Evolutionary conservation across 148 eudicot genomes (phyloP).

Genomic region (Rhododendron griersonianum): DNA sequence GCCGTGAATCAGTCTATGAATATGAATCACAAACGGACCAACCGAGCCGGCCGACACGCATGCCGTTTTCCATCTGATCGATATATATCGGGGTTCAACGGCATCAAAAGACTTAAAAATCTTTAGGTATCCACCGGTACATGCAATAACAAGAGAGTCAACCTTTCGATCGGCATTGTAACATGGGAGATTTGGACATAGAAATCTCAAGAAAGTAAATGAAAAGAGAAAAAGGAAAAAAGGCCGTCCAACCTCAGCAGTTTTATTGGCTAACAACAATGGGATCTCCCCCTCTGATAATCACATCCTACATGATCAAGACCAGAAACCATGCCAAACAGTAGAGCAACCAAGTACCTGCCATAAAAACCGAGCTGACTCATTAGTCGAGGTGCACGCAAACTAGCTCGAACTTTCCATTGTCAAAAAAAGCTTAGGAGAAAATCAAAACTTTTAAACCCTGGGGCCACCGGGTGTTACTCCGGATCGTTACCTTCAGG

Average conservation of each 20-base stretch:
- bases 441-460: too few relatives aligned
- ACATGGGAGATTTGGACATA: not conserved
- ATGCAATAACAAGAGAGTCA: not conserved
- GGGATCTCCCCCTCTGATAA: not conserved
- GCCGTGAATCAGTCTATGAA: not conserved
- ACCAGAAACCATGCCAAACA: conserved; percentile 18
- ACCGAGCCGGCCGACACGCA: too few relatives aligned
- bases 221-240: not conserved
- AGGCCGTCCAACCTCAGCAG: not conserved
- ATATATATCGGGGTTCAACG: not conserved
- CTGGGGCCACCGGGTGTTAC: too few relatives aligned
- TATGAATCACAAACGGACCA: not conserved
- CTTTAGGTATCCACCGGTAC: not conserved
- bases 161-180: not conserved
- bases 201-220: not conserved
- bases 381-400: too few relatives aligned
- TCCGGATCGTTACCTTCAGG: too few relatives aligned
- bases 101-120: not conserved
- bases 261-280: not conserved
- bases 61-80: not conserved
- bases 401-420: too few relatives aligned
- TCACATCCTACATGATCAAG: not conserved
- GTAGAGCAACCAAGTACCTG: conserved; percentile 25
- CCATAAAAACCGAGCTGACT: not conserved
- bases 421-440: not conserved